Conservation (phyloP, 2,329 filamentous ascomycete genomes). For the Cadophora sp. region DNA sequence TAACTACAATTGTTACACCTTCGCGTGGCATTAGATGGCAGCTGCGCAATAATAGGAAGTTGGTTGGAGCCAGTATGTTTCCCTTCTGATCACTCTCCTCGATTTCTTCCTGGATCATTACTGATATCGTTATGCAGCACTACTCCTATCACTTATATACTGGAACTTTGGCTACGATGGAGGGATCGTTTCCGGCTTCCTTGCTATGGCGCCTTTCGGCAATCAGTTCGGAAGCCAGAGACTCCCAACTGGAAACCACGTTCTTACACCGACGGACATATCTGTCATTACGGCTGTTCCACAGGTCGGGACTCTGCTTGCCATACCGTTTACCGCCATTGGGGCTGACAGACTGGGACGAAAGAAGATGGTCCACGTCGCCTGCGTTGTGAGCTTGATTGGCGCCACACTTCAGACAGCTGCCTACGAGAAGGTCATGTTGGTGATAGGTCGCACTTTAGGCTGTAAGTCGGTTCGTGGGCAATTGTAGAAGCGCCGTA, state of each 20-base stretch:
- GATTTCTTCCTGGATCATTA: no score
- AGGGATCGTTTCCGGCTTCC: not conserved
- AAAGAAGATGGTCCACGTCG: not conserved
- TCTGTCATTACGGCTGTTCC: not conserved
- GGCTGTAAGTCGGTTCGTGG: not conserved
- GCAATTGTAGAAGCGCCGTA: not conserved
- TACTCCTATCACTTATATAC: not conserved
- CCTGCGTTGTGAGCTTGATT: not conserved
- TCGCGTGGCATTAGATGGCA: no score
- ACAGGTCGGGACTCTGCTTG: not conserved
- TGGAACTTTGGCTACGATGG: not conserved
- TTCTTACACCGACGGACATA: not conserved
- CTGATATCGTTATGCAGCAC: no score
- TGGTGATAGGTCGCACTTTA: not conserved
- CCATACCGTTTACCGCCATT: not conserved
- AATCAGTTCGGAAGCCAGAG: not conserved
- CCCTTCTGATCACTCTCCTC: no score
- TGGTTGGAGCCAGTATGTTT: no score
- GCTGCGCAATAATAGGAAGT: no score
- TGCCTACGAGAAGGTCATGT: not conserved
- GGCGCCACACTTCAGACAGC: not conserved
- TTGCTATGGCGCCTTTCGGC: not conserved
- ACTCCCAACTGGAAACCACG: not conserved
- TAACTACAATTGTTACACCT: no score
- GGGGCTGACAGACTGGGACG: not conserved